phyloP scores from a whole-genome alignment of 768 basidiomycete species.

The Ramaria rubella region DNA sequence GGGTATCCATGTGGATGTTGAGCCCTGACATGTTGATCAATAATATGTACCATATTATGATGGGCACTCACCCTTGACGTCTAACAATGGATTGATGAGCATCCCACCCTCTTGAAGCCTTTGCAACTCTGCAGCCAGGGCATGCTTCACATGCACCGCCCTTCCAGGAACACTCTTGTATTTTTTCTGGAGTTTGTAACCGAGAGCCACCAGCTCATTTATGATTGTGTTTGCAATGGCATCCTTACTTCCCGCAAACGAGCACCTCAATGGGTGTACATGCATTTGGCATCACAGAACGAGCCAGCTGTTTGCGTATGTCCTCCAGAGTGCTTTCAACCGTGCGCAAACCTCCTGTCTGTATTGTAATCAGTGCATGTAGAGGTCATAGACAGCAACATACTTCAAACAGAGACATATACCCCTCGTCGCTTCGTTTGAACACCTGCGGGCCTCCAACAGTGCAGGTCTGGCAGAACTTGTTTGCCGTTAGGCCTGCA shows the following conservation, averaged over 20 bases:
- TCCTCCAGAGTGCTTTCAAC: not conserved
- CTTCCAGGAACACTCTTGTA: not conserved
- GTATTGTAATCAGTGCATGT: not conserved
- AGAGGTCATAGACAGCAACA: not conserved
- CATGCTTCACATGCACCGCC: not conserved
- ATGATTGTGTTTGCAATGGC: not conserved
- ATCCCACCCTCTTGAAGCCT: not conserved
- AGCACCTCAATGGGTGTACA: not conserved
- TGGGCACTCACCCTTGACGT: not conserved
- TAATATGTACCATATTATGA: too few species aligned
- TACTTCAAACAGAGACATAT: conserved; percentile 19
- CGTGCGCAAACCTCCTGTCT: not conserved
- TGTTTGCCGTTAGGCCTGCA: conserved; percentile 27
- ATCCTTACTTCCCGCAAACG: conserved; percentile 1
- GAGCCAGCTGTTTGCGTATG: not conserved
- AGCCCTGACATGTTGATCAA: not conserved
- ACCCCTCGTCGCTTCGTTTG: conserved; percentile 24
- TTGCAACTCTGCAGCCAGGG: not conserved
- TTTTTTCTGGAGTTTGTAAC: not conserved
- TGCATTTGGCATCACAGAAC: not conserved
- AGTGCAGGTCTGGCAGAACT: conserved; percentile 32
- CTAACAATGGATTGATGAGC: not conserved
- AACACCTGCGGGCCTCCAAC: conserved; percentile 22
- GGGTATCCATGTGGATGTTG: not conserved
- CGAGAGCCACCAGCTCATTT: not conserved